Evolutionary conservation across 495 filamentous ascomycete genomes (phyloP).

Genomic region (Massariosphaeria phaeospora): DNA sequence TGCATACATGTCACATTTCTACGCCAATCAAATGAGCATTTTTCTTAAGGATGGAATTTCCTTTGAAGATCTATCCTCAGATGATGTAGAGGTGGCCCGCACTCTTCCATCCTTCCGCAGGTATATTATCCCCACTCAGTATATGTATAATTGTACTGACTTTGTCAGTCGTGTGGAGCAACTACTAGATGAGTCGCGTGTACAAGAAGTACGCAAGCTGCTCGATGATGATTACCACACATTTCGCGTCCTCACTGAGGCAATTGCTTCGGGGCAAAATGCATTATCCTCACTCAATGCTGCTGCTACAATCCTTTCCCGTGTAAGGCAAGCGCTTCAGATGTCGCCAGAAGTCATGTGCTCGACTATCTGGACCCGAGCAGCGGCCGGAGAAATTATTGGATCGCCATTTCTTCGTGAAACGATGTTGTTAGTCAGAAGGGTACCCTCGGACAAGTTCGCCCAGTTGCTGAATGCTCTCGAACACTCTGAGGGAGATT

Average conservation of each 20-base stretch:
- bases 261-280: slow-evolving; percentile 11
- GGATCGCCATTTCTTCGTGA: slow-evolving; percentile 29
- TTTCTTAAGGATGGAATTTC: slow-evolving; percentile 44
- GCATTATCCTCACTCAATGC: slow-evolving; percentile 5
- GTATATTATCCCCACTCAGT: slow-evolving; percentile 38
- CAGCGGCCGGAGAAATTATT: slow-evolving; percentile 27
- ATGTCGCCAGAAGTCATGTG: slow-evolving; percentile 15
- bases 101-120: slow-evolving; percentile 74
- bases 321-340: slow-evolving; percentile 16
- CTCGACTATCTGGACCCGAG: slow-evolving; percentile 29
- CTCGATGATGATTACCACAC: slow-evolving; percentile 27
- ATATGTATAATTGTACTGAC: slow-evolving; percentile 45
- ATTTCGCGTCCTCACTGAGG: slow-evolving; percentile 12
- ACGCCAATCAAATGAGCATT: slow-evolving; percentile 78
- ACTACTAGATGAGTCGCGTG: slow-evolving; percentile 33
- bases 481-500: neutral
- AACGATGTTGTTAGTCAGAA: slow-evolving; percentile 29
- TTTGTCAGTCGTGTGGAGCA: slow-evolving; percentile 43
- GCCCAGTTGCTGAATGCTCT: slow-evolving; percentile 18
- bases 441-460: slow-evolving; percentile 33
- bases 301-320: slow-evolving; percentile 1
- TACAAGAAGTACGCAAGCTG: slow-evolving; percentile 17
- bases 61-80: slow-evolving; percentile 44
- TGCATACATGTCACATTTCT: slow-evolving; percentile 93
- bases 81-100: slow-evolving; percentile 70